Evolutionary conservation across 805 yeast species (phyloP).

Genomic region (Alloascoidea hylecoeti): DNA sequence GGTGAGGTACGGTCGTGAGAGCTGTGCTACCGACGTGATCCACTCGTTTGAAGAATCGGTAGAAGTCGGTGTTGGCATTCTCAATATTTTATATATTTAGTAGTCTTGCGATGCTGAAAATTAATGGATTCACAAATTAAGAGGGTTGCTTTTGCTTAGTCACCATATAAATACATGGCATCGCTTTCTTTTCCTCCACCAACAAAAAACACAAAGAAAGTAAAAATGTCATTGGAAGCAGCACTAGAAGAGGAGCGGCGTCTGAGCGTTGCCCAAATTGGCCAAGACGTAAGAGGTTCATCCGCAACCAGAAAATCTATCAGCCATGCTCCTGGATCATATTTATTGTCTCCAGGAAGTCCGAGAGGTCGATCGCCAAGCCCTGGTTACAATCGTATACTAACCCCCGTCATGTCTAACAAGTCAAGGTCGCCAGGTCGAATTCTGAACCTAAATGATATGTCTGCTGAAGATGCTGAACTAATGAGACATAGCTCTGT

Average conservation of each 20-base stretch:
- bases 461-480: constrained; percentile 1
- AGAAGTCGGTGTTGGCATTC: too few relatives aligned
- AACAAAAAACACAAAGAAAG: too few relatives aligned
- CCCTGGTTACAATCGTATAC: too few relatives aligned
- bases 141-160: too few relatives aligned
- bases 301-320: not conserved
- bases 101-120: too few relatives aligned
- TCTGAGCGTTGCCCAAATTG: constrained; percentile 4
- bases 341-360: constrained; percentile 1
- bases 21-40: constrained; percentile 16
- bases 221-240: constrained; percentile 11
- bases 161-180: too few relatives aligned
- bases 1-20: constrained; percentile 51
- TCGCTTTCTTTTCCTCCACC: too few relatives aligned
- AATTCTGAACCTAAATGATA: not conserved
- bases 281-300: not conserved
- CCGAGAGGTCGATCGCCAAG: not conserved
- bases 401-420: not conserved
- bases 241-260: constrained; percentile 13
- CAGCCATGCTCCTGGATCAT: constrained; percentile 2
- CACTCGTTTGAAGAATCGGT: not conserved
- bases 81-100: too few relatives aligned
- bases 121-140: too few relatives aligned
- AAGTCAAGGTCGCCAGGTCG: not conserved
- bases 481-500: not conserved